These are phyloP conservation scores for Aspergillus baeticus DNA, from an alignment of 495 filamentous ascomycete species.

Conservation along the genomic window DNA sequence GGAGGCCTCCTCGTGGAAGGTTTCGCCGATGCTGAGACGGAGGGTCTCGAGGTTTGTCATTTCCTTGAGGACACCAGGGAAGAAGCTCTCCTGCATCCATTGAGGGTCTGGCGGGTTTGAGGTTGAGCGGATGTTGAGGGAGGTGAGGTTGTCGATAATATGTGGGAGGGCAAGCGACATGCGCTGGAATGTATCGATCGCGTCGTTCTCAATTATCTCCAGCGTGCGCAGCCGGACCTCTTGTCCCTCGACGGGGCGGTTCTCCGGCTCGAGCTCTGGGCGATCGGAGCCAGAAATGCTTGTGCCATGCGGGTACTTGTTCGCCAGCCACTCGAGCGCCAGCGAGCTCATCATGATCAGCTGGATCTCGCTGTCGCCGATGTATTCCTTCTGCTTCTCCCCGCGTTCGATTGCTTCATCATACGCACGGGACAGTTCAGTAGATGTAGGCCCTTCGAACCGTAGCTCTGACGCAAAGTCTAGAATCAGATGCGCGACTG, in stretches of 20 bases:
- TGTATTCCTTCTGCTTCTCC: slow-evolving; percentile 12
- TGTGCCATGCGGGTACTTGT: slow-evolving; percentile 3
- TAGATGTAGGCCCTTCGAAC: slow-evolving; percentile 22
- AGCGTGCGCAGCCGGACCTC: slow-evolving; percentile 11
- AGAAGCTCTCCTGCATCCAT: slow-evolving; percentile 2
- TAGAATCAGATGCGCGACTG: slow-evolving; percentile 23
- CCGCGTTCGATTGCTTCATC: slow-evolving; percentile 15
- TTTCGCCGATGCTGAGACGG: slow-evolving; percentile 23
- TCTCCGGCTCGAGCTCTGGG: slow-evolving; percentile 7
- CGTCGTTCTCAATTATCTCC: slow-evolving; percentile 28
- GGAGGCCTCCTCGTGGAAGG: slow-evolving; percentile 16
- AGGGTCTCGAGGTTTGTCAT: slow-evolving; percentile 20
- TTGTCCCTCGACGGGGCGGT: slow-evolving; percentile 6
- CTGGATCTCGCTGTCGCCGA: slow-evolving; percentile 15
- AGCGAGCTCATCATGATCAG: slow-evolving; percentile 15
- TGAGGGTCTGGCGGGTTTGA: slow-evolving; percentile 15
- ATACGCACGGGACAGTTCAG: slow-evolving; percentile 10
- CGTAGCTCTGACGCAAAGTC: slow-evolving; percentile 21
- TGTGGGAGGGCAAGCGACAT: slow-evolving; percentile 25
- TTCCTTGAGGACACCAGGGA: slow-evolving; percentile 14
- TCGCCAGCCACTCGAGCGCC: slow-evolving; percentile 9
- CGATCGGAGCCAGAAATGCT: neutral
- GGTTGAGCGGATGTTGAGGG: slow-evolving; percentile 23
- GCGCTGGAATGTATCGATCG: slow-evolving; percentile 21
- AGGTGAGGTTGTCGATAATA: slow-evolving; percentile 18